Evolutionary conservation across 306 rosid genomes (phyloP).

Genomic region (Hylodesmum podocarpum): DNA sequence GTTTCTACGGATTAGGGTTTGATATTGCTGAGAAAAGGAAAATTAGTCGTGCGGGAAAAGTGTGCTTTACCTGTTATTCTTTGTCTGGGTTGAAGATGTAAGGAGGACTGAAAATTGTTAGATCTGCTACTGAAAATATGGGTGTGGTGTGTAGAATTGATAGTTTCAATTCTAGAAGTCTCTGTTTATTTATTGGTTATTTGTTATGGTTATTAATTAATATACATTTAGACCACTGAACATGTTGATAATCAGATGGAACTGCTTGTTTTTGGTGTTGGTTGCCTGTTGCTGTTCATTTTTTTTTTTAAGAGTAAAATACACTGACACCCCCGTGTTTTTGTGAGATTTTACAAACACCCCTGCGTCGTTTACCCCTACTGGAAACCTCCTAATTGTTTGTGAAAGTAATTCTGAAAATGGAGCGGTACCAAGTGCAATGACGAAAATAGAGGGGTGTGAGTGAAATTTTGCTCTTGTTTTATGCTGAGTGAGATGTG

Average conservation of each 20-base stretch:
- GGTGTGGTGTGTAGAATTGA: not conserved
- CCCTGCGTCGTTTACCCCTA: too few relatives aligned
- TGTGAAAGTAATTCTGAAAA: too few relatives aligned
- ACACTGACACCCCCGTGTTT: too few relatives aligned
- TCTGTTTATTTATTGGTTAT: not conserved
- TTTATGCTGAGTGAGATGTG: not conserved
- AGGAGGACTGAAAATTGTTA: not conserved
- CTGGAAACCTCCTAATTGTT: too few relatives aligned
- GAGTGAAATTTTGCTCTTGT: too few relatives aligned
- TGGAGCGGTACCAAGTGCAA: too few relatives aligned
- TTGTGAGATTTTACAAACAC: too few relatives aligned
- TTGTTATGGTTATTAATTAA: not conserved
- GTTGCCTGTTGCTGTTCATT: not conserved
- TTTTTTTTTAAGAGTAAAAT: too few relatives aligned
- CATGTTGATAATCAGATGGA: not conserved
- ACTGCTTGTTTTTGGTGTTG: not conserved
- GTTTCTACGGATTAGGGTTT: slow-evolving; percentile 35
- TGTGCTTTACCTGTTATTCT: not conserved
- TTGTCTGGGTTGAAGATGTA: not conserved
- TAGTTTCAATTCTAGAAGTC: not conserved
- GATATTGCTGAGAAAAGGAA: not conserved
- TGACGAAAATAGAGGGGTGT: too few relatives aligned
- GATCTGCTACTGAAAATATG: slow-evolving; percentile 29
- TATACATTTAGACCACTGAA: not conserved
- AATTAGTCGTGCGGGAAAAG: not conserved